phyloP scores from a whole-genome alignment of 108 stramenopile species.

The Pseudonitzschia delicatissima region DNA sequence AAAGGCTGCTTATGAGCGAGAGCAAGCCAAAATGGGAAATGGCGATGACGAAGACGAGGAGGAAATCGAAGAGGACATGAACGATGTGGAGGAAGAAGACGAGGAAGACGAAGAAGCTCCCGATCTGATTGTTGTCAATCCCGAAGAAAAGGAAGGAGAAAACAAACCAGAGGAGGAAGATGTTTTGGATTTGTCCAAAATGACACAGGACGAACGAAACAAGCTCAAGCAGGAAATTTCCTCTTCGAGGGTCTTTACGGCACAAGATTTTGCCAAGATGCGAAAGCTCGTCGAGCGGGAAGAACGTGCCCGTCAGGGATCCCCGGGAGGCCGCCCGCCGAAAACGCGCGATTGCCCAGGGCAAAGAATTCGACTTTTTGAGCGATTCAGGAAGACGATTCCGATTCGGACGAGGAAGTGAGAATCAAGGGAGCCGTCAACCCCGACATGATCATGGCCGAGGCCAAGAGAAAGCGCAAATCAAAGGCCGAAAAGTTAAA shows the following conservation, averaged over 20 bases:
- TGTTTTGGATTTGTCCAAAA: slow-evolving; percentile 56
- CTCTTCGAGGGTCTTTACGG: slow-evolving; percentile 76
- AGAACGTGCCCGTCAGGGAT: slow-evolving; percentile 61
- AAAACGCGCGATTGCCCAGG: slow-evolving; percentile 71
- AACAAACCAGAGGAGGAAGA: slow-evolving; percentile 15
- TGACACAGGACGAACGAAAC: slow-evolving; percentile 69
- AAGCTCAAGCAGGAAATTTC: slow-evolving; percentile 77
- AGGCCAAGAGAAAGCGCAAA: slow-evolving; percentile 71
- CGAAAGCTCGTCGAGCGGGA: slow-evolving; percentile 85
- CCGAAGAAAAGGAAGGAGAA: slow-evolving; percentile 21
- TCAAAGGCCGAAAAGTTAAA: slow-evolving; percentile 77
- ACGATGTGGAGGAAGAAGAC: slow-evolving; percentile 45
- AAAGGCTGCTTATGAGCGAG: slow-evolving; percentile 39
- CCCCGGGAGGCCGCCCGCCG: slow-evolving; percentile 77
- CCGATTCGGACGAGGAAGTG: slow-evolving; percentile 31
- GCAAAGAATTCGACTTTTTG: slow-evolving; percentile 69
- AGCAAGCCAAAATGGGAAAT: slow-evolving; percentile 14
- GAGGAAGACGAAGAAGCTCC: slow-evolving; percentile 60
- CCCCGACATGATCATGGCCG: slow-evolving; percentile 75
- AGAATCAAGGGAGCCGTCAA: slow-evolving; percentile 67
- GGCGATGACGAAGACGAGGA: slow-evolving; percentile 40
- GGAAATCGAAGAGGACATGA: slow-evolving; percentile 51
- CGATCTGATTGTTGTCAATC: slow-evolving; percentile 54
- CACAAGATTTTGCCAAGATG: slow-evolving; percentile 85
- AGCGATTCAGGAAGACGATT: slow-evolving; percentile 69